Conservation (phyloP, 2,329 filamentous ascomycete genomes). For the Kalaharituber pfeilii region DNA sequence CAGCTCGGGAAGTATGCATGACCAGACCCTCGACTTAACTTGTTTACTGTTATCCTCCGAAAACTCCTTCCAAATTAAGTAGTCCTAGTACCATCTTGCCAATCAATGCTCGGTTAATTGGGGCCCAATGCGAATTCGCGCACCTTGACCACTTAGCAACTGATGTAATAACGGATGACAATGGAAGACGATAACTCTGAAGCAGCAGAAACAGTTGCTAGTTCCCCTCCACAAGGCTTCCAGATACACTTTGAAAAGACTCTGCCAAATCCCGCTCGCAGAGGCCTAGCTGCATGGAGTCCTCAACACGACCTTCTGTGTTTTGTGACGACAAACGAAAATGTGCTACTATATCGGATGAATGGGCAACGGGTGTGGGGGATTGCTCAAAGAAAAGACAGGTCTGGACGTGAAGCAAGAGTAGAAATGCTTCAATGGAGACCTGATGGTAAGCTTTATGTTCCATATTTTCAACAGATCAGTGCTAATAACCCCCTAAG, state of each 20-base stretch:
- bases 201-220: background rate
- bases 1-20: no score
- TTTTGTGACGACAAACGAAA: conserved; percentile 20
- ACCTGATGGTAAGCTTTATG: conserved; percentile 18
- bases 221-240: conserved; percentile 12
- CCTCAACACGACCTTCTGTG: conserved; percentile 22
- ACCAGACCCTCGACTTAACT: no score
- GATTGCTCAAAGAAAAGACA: conserved; percentile 20
- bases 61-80: no score
- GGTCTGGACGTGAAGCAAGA: conserved; percentile 13
- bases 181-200: conserved; percentile 6
- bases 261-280: conserved; percentile 20
- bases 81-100: no score
- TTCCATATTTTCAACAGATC: background rate
- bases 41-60: no score
- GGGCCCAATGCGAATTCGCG: no score
- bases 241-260: conserved; percentile 19
- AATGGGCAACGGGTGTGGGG: conserved; percentile 23
- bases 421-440: conserved; percentile 19
- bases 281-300: conserved; percentile 21
- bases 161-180: no score
- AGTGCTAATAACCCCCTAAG: conserved; percentile 4
- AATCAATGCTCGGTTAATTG: no score
- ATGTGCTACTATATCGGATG: conserved; percentile 22
- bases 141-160: no score